phyloP scores from a whole-genome alignment of 1,284 basidiomycete genomes.

The Vanrija sp. region DNA sequence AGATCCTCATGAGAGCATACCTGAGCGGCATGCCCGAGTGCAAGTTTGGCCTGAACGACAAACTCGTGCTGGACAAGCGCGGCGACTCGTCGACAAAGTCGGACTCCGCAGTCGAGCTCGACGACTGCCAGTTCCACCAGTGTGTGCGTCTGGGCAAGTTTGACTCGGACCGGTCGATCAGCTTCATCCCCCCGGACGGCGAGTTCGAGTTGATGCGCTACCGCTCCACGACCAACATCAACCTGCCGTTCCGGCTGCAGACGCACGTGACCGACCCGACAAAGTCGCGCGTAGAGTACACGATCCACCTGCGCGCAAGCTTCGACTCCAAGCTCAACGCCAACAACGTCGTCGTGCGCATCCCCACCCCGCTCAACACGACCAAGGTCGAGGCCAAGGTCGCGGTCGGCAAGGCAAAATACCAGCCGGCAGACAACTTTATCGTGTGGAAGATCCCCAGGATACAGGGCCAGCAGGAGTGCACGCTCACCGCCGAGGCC shows the following conservation, averaged over 20 bases:
- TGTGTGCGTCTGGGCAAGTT: conserved; percentile 94
- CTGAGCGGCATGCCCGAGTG: conserved; percentile 93
- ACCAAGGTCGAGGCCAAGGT: conserved; percentile 89
- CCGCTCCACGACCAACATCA: conserved; percentile 91
- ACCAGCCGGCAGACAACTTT: conserved; percentile 88
- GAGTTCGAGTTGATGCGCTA: conserved; percentile 99
- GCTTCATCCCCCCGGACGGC: conserved; percentile 96
- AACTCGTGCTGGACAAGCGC: conserved; percentile 88
- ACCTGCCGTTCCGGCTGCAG: conserved; percentile 84
- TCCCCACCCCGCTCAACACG: conserved; percentile 94
- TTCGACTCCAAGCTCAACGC: conserved; percentile 90
- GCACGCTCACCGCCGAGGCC: conserved; percentile 78
- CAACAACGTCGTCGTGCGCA: conserved; percentile 84
- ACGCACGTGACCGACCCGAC: conserved; percentile 90
- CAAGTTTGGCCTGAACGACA: conserved; percentile 97
- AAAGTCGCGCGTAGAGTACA: conserved; percentile 86
- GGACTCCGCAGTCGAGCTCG: conserved; percentile 84
- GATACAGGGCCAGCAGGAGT: conserved; percentile 88
- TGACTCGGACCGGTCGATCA: conserved; percentile 87
- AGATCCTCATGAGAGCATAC: conserved; percentile 97
- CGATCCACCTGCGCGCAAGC: conserved; percentile 80
- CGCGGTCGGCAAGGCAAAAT: conserved; percentile 91
- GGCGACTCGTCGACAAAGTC: conserved; percentile 57
- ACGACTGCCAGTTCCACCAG: conserved; percentile 98
- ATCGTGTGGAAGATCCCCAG: conserved; percentile 95